Percentiles rank a stretch among this genome's conserved stretches.
These are phyloP conservation scores for Aspergillus calidoustus DNA, from an alignment of 2,329 filamentous ascomycete genomes.

Conservation along the genomic window DNA sequence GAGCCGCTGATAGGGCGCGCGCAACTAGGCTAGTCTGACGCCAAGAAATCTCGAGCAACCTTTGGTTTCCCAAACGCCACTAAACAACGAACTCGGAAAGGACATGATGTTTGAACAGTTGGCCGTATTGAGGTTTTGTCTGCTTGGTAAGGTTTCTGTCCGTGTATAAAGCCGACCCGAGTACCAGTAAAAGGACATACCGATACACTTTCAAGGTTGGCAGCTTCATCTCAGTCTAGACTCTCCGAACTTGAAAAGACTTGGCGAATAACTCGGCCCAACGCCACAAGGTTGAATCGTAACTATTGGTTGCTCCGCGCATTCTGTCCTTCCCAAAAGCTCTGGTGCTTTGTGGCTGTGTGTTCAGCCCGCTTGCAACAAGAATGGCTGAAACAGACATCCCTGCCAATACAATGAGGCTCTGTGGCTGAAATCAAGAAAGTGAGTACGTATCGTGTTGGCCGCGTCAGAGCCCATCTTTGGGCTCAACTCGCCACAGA, in stretches of 20 bases:
- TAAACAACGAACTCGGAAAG: background rate
- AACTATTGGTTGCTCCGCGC: background rate
- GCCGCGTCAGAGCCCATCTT: background rate
- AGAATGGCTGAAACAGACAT: background rate
- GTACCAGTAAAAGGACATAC: too few relatives aligned
- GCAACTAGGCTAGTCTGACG: background rate
- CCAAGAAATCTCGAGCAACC: background rate
- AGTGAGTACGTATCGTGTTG: background rate
- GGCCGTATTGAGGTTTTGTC: too few relatives aligned
- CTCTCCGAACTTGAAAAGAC: too few relatives aligned
- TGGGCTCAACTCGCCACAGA: constrained; percentile 6
- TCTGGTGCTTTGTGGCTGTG: background rate
- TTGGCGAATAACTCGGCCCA: too few relatives aligned
- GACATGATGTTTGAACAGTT: too few relatives aligned
- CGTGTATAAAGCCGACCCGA: too few relatives aligned
- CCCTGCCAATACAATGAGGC: background rate
- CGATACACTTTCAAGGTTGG: too few relatives aligned
- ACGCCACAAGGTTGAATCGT: too few relatives aligned
- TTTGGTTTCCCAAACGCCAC: background rate
- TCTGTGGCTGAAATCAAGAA: background rate
- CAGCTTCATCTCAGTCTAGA: too few relatives aligned
- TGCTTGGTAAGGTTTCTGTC: too few relatives aligned
- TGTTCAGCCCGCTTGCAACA: too few relatives aligned
- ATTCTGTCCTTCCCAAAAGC: background rate
- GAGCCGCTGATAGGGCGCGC: constrained; percentile 13